Conservation (phyloP, 352 stramenopile genomes). For the Phytopythium sindhum region DNA sequence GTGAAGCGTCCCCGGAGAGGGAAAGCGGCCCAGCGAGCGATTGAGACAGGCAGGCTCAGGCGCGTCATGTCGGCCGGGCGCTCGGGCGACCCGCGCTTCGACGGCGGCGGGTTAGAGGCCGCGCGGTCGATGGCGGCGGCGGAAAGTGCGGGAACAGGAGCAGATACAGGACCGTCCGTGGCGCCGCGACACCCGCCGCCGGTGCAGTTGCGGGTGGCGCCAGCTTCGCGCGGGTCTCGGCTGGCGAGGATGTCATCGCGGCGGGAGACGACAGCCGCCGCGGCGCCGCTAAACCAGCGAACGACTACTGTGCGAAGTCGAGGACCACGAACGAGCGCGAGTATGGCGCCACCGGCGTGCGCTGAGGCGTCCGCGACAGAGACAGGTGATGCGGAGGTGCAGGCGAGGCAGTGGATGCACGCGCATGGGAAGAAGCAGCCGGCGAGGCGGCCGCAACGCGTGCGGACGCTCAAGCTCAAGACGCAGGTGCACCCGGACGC, state of each 20-base stretch:
- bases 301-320: not conserved
- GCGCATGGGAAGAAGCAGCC: slow-evolving; percentile 7
- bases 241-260: not conserved
- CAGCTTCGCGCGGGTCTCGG: not conserved
- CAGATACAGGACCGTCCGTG: not conserved
- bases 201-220: slow-evolving; percentile 5
- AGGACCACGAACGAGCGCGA: not conserved
- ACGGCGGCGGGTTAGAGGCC: not conserved
- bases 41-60: not conserved
- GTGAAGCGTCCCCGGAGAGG: not conserved
- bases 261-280: not conserved
- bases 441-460: slow-evolving; percentile 33
- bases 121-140: not conserved
- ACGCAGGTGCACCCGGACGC: slow-evolving; percentile 48
- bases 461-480: slow-evolving; percentile 56
- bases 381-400: not conserved
- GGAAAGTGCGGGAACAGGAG: not conserved
- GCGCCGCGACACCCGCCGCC: not conserved
- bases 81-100: not conserved
- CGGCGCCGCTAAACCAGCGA: not conserved
- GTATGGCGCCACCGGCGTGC: not conserved
- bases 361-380: not conserved
- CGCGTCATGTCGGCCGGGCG: not conserved
- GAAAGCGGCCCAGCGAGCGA: too few relatives aligned
- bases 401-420: slow-evolving; percentile 4